These are phyloP conservation scores for Sporopachydermia cereana DNA, from an alignment of 1,139 yeast species.

Conservation along the genomic window DNA sequence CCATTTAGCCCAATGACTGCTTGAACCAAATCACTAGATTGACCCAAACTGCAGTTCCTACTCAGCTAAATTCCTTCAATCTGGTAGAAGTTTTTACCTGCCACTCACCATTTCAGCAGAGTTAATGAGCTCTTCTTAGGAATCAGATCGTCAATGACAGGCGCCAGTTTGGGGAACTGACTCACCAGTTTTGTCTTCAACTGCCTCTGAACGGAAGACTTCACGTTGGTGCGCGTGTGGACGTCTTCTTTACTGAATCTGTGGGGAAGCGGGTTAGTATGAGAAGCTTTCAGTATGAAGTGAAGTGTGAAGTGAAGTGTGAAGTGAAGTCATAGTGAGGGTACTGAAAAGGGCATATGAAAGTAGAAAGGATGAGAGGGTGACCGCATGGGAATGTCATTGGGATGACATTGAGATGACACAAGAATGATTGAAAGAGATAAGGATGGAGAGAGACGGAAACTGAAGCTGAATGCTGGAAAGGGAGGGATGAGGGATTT, in stretches of 20 bases:
- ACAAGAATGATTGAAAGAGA: neutral
- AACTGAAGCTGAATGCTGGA: neutral
- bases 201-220: slow-evolving; percentile 85
- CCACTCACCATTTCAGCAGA: slow-evolving; percentile 50
- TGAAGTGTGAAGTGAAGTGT: neutral
- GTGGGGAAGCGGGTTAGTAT: slow-evolving; percentile 31
- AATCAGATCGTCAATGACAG: slow-evolving; percentile 65
- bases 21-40: no score
- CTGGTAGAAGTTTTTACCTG: slow-evolving; percentile 9
- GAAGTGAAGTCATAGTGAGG: neutral
- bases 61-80: no score
- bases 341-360: no score
- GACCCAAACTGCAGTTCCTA: no score
- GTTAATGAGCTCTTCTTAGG: slow-evolving; percentile 89
- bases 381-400: neutral
- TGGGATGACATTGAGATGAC: neutral
- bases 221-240: slow-evolving; percentile 82
- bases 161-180: slow-evolving; percentile 63
- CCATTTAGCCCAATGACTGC: no score
- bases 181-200: slow-evolving; percentile 60
- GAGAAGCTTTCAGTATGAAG: slow-evolving; percentile 6
- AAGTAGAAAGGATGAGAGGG: neutral
- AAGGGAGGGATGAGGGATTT: neutral
- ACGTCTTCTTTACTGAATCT: slow-evolving; percentile 81
- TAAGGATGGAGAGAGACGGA: neutral